Conservation (phyloP, 2,329 filamentous ascomycete genomes). For the Onygenales sp. region DNA sequence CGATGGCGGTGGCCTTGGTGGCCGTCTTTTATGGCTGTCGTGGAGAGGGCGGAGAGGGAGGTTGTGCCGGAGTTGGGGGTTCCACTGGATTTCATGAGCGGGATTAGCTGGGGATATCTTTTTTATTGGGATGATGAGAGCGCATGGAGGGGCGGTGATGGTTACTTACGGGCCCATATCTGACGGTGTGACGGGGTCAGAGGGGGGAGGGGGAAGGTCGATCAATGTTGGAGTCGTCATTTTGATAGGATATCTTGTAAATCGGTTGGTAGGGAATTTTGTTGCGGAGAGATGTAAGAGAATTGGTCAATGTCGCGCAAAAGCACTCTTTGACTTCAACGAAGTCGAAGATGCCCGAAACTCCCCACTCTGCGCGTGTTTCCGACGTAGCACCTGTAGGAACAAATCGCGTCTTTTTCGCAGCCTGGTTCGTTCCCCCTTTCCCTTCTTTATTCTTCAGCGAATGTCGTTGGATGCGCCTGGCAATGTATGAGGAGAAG, state of each 20-base stretch:
- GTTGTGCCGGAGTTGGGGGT: constrained; percentile 90
- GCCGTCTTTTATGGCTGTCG: constrained; percentile 92
- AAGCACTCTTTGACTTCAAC: too few species aligned
- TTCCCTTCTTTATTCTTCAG: too few species aligned
- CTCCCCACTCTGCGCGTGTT: too few species aligned
- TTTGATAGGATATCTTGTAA: not conserved
- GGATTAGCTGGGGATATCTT: not conserved
- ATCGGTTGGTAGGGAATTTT: not conserved
- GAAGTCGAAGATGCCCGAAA: too few species aligned
- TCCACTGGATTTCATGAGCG: constrained; percentile 46
- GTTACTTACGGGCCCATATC: constrained; percentile 69
- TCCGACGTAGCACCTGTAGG: too few species aligned
- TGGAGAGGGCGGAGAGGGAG: constrained; percentile 82
- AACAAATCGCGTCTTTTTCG: too few species aligned
- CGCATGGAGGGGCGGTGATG: constrained; percentile 1
- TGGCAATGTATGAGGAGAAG: too few species aligned
- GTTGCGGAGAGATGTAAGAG: too few species aligned
- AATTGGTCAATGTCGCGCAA: too few species aligned
- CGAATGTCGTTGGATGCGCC: too few species aligned
- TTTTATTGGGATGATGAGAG: constrained; percentile 8
- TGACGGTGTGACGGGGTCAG: constrained; percentile 75
- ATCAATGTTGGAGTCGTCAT: constrained; percentile 50
- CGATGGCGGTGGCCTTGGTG: constrained; percentile 70
- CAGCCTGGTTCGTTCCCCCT: too few species aligned
- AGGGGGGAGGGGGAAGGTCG: constrained; percentile 73